These are phyloP conservation scores for Sporothrix curviconia DNA, from an alignment of 2,329 filamentous ascomycete species.

Conservation along the genomic window DNA sequence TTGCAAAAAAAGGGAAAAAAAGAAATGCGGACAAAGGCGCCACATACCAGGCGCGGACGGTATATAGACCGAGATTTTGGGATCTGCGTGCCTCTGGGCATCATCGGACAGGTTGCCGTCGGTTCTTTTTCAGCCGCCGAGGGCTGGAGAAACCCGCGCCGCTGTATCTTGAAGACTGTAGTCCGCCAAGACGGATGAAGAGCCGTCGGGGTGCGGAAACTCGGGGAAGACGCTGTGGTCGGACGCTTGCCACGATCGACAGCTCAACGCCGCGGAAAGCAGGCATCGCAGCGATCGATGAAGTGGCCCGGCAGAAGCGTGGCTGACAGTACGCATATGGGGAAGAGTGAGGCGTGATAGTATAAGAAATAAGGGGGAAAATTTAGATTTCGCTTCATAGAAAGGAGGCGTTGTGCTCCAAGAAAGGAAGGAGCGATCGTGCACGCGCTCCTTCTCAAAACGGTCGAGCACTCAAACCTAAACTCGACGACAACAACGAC, in stretches of 20 bases:
- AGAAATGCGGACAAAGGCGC: neutral
- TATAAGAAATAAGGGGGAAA: neutral
- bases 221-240: conserved; percentile 40
- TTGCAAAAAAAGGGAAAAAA: no score
- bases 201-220: conserved; percentile 48
- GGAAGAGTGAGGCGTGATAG: no score
- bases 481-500: neutral
- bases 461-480: neutral
- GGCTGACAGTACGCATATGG: neutral
- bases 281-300: conserved; percentile 39
- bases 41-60: conserved; percentile 46
- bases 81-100: conserved; percentile 27
- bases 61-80: conserved; percentile 49
- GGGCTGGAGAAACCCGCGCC: conserved; percentile 12
- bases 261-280: conserved; percentile 43
- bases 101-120: neutral
- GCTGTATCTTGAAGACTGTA: neutral
- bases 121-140: neutral
- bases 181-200: conserved; percentile 33
- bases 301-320: no score
- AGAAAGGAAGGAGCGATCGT: conserved; percentile 2
- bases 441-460: neutral
- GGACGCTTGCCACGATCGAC: conserved; percentile 31
- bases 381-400: neutral
- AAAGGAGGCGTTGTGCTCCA: neutral